Evolutionary conservation across 768 basidiomycete species (phyloP), one percentile per base, ranked within the genome.

Genomic region (Suillus subaureus): DNA sequence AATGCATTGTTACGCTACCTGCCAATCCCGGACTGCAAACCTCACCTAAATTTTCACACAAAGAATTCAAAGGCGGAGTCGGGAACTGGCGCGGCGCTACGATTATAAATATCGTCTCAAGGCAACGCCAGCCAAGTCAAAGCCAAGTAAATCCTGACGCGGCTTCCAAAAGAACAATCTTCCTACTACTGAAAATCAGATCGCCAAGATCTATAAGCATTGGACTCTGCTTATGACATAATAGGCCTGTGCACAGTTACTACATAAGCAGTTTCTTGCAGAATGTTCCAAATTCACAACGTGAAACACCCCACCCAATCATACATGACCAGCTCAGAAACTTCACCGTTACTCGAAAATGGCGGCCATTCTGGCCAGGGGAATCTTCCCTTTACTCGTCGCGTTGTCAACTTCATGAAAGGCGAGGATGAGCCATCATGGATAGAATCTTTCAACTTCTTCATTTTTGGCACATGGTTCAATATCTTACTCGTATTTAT

Each of bases 401-500:
- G 60, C 73, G 77, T 56, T 81, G 80, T 63, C 43, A 84, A 56
- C 62, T 78, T 16, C 72, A 76, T 28, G 47, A 86, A 81, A 65
- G 84, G 82, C n/a, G 84, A 89, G 63, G 88, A 83, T 63, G 85
- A 91, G 72, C 90, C 91, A 0, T 80, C 84, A 16, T 90, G 87
- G 84, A 40, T 76, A 6, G 64, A 74, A 37, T 92, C 91, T 15
- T 85, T 83, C 73, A 78, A 73, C 63, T 88, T 79, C 79, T 88
- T 91, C 72, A 69, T 91, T 63, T 83, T 89, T 61, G 83, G 83
- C 42, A 85, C 85, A 28, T 96, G 86, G 78, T 72, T 92, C 71
- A 96, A 96, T 73, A 54, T 93, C 58, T 80, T 96, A 62, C 86
- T 96, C 61, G 74, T 95, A 58, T 91, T 92, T 66, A 85, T 96